Conservation (phyloP, 192 early-diverging fungal genomes). For the Coemansia sp. region DNA sequence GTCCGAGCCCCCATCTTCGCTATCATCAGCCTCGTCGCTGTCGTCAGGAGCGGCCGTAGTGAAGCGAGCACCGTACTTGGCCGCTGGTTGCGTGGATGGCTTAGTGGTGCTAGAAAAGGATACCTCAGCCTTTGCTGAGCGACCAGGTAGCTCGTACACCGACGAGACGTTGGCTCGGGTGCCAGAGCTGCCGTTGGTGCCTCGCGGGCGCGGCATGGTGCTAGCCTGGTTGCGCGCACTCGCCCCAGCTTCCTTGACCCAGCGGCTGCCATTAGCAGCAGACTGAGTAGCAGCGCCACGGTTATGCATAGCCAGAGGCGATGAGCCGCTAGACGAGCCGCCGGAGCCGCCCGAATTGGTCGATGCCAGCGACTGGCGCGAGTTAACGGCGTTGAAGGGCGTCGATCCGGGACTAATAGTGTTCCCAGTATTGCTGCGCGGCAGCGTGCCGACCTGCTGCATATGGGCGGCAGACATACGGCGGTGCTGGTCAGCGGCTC, state of each 20-base stretch:
- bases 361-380: slow-evolving; percentile 54
- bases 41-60: not conserved
- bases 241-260: slow-evolving; percentile 52
- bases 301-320: slow-evolving; percentile 42
- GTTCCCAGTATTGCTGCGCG: slow-evolving; percentile 19
- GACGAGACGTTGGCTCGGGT: slow-evolving; percentile 44
- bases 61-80: slow-evolving; percentile 15
- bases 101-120: not conserved
- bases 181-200: slow-evolving; percentile 19
- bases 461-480: slow-evolving; percentile 32
- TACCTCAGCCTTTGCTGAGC: slow-evolving; percentile 20
- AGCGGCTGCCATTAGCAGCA: slow-evolving; percentile 27
- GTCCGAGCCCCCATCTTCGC: slow-evolving; percentile 23
- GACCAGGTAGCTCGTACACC: slow-evolving; percentile 52
- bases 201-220: slow-evolving; percentile 53
- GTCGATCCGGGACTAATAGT: slow-evolving; percentile 23
- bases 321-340: slow-evolving; percentile 44
- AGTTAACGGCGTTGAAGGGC: slow-evolving; percentile 31
- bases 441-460: slow-evolving; percentile 1
- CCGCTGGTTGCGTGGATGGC: not conserved
- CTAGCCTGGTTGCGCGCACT: slow-evolving; percentile 43
- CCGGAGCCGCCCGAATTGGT: slow-evolving; percentile 44
- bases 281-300: slow-evolving; percentile 27
- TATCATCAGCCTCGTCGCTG: slow-evolving; percentile 26
- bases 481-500: slow-evolving; percentile 44